These are phyloP conservation scores for Ophiostoma perfectum DNA, from an alignment of 2,329 filamentous ascomycete species.

Conservation along the genomic window DNA sequence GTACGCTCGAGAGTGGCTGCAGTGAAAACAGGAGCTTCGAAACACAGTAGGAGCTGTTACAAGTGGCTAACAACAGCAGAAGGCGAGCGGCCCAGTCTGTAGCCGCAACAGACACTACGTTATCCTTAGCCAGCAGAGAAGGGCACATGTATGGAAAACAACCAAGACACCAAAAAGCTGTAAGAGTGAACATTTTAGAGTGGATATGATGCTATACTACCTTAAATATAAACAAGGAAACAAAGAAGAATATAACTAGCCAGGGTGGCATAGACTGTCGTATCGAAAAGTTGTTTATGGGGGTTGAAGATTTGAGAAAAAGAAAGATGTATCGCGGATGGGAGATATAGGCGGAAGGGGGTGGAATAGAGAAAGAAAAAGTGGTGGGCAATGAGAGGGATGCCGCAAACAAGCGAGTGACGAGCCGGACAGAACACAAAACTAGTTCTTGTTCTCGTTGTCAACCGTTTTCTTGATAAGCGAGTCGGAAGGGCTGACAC, in stretches of 20 bases:
- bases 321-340: not conserved
- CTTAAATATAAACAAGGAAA: not conserved
- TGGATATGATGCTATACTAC: conserved; percentile 12
- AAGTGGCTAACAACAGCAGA: too few relatives aligned
- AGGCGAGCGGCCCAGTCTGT: too few relatives aligned
- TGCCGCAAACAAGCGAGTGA: too few relatives aligned
- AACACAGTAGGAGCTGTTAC: too few relatives aligned
- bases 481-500: conserved; percentile 25
- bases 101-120: too few relatives aligned
- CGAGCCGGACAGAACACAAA: not conserved
- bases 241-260: not conserved
- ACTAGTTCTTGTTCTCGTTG: not conserved
- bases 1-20: too few relatives aligned
- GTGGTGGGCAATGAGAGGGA: too few relatives aligned
- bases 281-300: not conserved
- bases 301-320: too few relatives aligned
- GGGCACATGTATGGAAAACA: not conserved
- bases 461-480: conserved; percentile 23
- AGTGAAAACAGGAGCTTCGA: too few relatives aligned
- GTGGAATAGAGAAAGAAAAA: not conserved
- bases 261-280: not conserved
- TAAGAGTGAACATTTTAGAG: not conserved
- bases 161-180: too few relatives aligned
- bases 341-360: not conserved
- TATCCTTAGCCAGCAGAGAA: too few relatives aligned